Evolutionary conservation across 768 basidiomycete species (phyloP), one percentile per base, ranked within the genome.

Genomic region (Kondoa malvinella): DNA sequence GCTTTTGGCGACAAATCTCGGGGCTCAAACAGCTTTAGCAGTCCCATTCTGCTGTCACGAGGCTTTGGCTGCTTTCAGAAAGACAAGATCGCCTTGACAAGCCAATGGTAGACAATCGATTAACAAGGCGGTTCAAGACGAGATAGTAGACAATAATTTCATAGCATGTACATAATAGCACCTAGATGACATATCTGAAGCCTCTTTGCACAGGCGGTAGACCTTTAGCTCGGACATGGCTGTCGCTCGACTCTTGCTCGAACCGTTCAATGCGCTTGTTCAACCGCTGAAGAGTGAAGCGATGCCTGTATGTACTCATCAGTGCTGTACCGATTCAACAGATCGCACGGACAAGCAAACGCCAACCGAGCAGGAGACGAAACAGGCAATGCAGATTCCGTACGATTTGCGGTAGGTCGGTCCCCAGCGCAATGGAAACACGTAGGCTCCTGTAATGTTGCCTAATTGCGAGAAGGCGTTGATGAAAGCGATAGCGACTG

Each of bases 391-490:
- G 77, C 86, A 87, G 68, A 92, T 86, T 27, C 80, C 82, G 77
- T 85, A 92, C 1, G 87, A 87, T 57, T 50, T 50, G 40, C 12
- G 8, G 21, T 50, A 50, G 21, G 40, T 50, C 40, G 85, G 86
- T 2, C 69, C 76, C 71, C 73, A 76, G 0, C 26, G 12, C 1
- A 57, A 1, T 0, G 67, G 67, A 59, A 68, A 71, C 66, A 82
- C 84, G 78, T 80, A 92, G 80, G 88, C 85, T 70, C 90, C 90
- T 57, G 84, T 78, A 56, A 94, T 81, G 78, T 92, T 92, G 0
- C 91, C 91, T 1, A 88, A 80, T 73, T 88, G 85, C 8, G 86
- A 86, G 64, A 74, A 68, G 2, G 74, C 71, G 68, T 73, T 73
- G 57, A 74, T 67, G 30, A 50, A 77, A 1, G 88, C 90, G 63